A percentile compares a stretch with the other conserved stretches of the same genome.
Evolutionary conservation across 2,329 filamentous ascomycete genomes (phyloP).

Genomic region (Fusarium anguioides): DNA sequence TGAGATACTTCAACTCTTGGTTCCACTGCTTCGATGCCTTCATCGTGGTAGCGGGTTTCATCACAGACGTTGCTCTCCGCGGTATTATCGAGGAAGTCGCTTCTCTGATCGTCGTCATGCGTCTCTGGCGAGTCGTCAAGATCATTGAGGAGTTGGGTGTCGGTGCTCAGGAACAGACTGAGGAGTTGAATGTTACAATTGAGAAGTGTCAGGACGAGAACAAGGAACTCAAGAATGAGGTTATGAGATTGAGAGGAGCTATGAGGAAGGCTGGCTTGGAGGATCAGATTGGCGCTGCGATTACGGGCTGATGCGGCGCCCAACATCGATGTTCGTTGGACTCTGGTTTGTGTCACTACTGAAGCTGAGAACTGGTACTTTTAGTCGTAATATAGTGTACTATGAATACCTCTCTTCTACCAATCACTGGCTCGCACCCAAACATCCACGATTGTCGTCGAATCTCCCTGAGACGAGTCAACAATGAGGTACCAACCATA

Average conservation of each 20-base stretch:
- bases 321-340: too few relatives aligned
- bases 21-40: conserved; percentile 16
- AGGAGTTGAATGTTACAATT: not conserved
- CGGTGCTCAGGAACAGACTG: conserved; percentile 6
- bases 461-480: conserved; percentile 54
- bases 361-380: too few relatives aligned
- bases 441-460: conserved; percentile 63
- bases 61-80: conserved; percentile 1
- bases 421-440: conserved; percentile 70
- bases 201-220: not conserved
- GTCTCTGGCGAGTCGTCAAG: conserved; percentile 16
- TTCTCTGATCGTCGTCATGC: conserved; percentile 18
- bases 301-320: not conserved
- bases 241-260: not conserved
- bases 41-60: conserved; percentile 13
- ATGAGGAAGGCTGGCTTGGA: not conserved
- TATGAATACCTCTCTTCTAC: too few relatives aligned
- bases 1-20: conserved; percentile 18
- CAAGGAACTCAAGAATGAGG: not conserved
- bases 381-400: too few relatives aligned
- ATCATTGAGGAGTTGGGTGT: conserved; percentile 16
- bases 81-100: conserved; percentile 16
- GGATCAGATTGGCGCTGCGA: accelerated
- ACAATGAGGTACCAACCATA: conserved; percentile 69
- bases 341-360: too few relatives aligned